Evolutionary conservation across 2,329 filamentous ascomycete genomes (phyloP).

Genomic region (Clarireedia monteithiana): DNA sequence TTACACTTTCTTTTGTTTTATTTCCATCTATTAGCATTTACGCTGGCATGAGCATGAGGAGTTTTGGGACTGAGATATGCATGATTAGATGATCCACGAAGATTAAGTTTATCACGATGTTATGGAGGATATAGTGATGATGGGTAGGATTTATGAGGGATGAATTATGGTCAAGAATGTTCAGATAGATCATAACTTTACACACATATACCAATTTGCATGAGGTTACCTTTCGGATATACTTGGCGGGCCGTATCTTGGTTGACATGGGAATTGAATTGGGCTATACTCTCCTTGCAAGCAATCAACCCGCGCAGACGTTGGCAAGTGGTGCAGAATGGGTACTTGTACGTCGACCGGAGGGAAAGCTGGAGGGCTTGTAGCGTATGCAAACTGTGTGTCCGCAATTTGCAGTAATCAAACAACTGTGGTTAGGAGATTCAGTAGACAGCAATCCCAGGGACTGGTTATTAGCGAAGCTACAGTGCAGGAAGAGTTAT

Average conservation of each 20-base stretch:
- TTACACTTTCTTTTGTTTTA: not conserved
- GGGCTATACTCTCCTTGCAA: not conserved
- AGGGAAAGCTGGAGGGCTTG: too few species aligned
- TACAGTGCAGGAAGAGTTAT: too few species aligned
- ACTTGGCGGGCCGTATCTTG: too few species aligned
- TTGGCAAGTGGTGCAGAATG: too few species aligned
- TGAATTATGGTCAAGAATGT: not conserved
- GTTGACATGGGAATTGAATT: too few species aligned
- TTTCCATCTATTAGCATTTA: not conserved
- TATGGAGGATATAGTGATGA: not conserved
- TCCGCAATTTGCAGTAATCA: too few species aligned
- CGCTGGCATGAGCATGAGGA: not conserved
- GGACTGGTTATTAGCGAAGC: too few species aligned
- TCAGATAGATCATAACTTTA: not conserved
- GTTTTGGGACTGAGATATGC: not conserved
- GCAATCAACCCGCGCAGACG: not conserved
- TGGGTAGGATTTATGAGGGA: not conserved
- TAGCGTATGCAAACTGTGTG: too few species aligned
- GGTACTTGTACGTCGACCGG: too few species aligned
- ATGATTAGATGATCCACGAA: not conserved
- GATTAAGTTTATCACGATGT: not conserved
- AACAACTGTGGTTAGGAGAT: too few species aligned
- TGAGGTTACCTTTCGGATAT: not conserved
- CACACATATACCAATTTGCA: not conserved
- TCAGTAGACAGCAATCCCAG: too few species aligned